Base-by-base conservation (phyloP, 2,329 filamentous ascomycete genomes). In the Botrytis fragariae region DNA sequence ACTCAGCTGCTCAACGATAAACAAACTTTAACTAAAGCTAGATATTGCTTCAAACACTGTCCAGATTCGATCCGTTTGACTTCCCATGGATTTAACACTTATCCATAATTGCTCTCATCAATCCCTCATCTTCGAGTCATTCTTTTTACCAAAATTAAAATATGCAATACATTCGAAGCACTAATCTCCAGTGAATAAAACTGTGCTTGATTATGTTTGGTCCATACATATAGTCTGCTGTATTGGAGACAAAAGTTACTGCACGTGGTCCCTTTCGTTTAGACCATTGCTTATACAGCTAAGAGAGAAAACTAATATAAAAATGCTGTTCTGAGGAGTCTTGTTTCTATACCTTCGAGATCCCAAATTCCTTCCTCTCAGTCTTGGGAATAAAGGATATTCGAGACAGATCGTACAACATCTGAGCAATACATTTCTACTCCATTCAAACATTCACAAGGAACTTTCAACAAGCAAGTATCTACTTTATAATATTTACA, bases 1-100 rank as follows among this genome's bases (percentile, higher is more conserved):
- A 14, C 10, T n/a, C 4, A n/a, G 0, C 2, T n/a, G 3, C 1
- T 5, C 5, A n/a, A 12, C 12, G 0, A 16, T 7, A 0, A 1
- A 54, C 0, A 54, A 54, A n/a, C 0, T n/a, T 54, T 3, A 7
- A n/a, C 12, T 16, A 16, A n/a, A 54, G 0, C 14, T 8, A 18
- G 5, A 7, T 29, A 57, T 18, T 4, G n/a, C 3, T 18, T 57
- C 3, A 57, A 57, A 7, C 3, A 29, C 3, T 9, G 2, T 29
- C n/a, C 3, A 57, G n/a, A 29, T 29, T 18, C 32, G 14, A 16
- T 57, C 7, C 3, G 18, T 9, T 18, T 29, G 51, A 54, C 48
- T 29, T n/a, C 14, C 14, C 8, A 7, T n/a, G 0, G 10, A 18
- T 18, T 32, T 18, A 32, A 29, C 7, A 57, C 6, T 57, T 16